phyloP scores from a whole-genome alignment of 2,329 filamentous ascomycete genomes.

The Epichloe elymi region DNA sequence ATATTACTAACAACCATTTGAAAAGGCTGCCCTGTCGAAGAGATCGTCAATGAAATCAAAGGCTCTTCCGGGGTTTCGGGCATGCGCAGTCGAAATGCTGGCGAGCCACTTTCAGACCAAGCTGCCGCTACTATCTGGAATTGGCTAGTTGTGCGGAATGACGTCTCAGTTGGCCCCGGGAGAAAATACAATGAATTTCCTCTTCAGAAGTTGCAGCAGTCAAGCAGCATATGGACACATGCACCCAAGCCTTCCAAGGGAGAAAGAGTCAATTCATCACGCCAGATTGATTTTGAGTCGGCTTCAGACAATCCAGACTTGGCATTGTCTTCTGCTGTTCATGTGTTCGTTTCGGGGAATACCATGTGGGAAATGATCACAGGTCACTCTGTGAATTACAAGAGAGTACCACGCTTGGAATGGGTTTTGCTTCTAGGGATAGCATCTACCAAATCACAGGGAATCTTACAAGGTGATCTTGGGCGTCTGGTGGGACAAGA shows the following conservation, averaged over 20 bases:
- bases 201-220: slow-evolving; percentile 17
- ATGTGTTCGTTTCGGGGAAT: slow-evolving; percentile 38
- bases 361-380: slow-evolving; percentile 47
- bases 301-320: background rate
- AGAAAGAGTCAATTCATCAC: background rate
- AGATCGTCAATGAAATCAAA: slow-evolving; percentile 20
- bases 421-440: slow-evolving; percentile 47
- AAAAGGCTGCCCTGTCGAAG: slow-evolving; percentile 19
- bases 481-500: slow-evolving; percentile 45
- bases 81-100: slow-evolving; percentile 5
- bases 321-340: background rate
- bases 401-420: slow-evolving; percentile 43
- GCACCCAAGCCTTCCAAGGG: background rate
- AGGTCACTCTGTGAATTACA: slow-evolving; percentile 45
- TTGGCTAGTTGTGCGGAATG: slow-evolving; percentile 21
- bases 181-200: slow-evolving; percentile 26
- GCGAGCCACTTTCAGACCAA: slow-evolving; percentile 11
- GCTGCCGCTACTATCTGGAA: slow-evolving; percentile 21
- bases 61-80: slow-evolving; percentile 12
- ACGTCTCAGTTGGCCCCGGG: slow-evolving; percentile 22
- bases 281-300: background rate
- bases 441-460: slow-evolving; percentile 37
- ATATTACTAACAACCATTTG: background rate
- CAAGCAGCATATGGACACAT: background rate
- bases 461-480: slow-evolving; percentile 48